Evolutionary conservation across 1,139 yeast genomes (phyloP).

Genomic region (Diutina neorugosa): DNA sequence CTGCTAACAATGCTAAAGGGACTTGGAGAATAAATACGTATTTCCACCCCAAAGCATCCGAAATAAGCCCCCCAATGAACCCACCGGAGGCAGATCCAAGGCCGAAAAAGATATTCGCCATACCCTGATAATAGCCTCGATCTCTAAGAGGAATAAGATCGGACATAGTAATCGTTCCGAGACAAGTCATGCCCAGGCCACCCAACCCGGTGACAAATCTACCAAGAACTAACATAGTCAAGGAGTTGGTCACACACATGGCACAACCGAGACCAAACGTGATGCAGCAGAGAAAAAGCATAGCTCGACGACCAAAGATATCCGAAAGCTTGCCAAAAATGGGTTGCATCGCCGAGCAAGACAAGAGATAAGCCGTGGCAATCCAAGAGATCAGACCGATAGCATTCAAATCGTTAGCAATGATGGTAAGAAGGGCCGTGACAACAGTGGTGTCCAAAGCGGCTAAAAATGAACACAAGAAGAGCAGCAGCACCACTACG

Average conservation of each 20-base stretch:
- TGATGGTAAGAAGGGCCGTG: slow-evolving; percentile 28
- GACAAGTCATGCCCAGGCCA: slow-evolving; percentile 42
- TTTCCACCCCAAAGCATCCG: slow-evolving; percentile 75
- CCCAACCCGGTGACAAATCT: slow-evolving; percentile 44
- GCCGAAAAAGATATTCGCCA: slow-evolving; percentile 54
- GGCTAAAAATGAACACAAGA: slow-evolving; percentile 28
- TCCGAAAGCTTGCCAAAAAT: slow-evolving; percentile 42
- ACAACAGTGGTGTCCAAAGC: slow-evolving; percentile 35
- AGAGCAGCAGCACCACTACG: slow-evolving; percentile 22
- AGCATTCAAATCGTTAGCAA: slow-evolving; percentile 32
- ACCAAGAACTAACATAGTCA: slow-evolving; percentile 43
- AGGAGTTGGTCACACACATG: slow-evolving; percentile 28
- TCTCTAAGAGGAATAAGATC: slow-evolving; percentile 41
- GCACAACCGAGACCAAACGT: slow-evolving; percentile 29
- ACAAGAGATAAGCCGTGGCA: slow-evolving; percentile 28
- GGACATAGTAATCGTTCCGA: slow-evolving; percentile 40
- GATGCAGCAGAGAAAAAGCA: slow-evolving; percentile 21
- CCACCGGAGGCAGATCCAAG: slow-evolving; percentile 67
- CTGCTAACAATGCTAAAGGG: slow-evolving; percentile 51
- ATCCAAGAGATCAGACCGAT: slow-evolving; percentile 34
- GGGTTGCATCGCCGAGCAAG: slow-evolving; percentile 16
- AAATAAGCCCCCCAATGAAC: slow-evolving; percentile 51
- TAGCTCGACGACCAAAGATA: slow-evolving; percentile 24
- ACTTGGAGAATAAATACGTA: slow-evolving; percentile 40
- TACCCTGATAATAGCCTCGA: slow-evolving; percentile 41